Evolutionary conservation across 164 flowering plant genomes (phyloP).

Genomic region (Houttuynia cordata): DNA sequence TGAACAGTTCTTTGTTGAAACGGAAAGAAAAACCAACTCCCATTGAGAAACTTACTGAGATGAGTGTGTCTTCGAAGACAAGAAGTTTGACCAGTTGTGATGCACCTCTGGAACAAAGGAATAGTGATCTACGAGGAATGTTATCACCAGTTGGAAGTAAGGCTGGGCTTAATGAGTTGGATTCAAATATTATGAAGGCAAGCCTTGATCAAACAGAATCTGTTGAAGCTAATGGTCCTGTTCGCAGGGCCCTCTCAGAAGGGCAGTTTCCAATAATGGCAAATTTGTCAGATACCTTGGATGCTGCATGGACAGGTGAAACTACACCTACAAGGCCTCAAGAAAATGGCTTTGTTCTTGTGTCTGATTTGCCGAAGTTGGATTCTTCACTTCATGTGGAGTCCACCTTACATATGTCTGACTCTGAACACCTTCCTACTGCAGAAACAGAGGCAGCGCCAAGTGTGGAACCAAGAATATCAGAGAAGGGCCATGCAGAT

Average conservation of each 20-base stretch:
- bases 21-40: constrained; percentile 24
- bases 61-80: constrained; percentile 9
- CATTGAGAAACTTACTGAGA: constrained; percentile 24
- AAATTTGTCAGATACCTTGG: constrained; percentile 72
- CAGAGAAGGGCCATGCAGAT: constrained; percentile 35
- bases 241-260: constrained; percentile 47
- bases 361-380: constrained; percentile 22
- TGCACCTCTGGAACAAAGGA: constrained; percentile 25
- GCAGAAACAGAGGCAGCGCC: constrained; percentile 25
- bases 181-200: constrained; percentile 12
- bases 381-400: constrained; percentile 21
- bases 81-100: constrained; percentile 17
- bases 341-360: constrained; percentile 20
- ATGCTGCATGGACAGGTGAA: constrained; percentile 96
- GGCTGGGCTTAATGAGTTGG: constrained; percentile 13
- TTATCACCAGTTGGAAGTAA: constrained; percentile 7
- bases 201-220: constrained; percentile 15
- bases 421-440: constrained; percentile 19
- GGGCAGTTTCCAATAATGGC: constrained; percentile 49
- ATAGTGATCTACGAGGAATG: constrained; percentile 5
- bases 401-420: constrained; percentile 18
- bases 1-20: constrained; percentile 15
- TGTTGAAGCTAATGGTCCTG: constrained; percentile 22
- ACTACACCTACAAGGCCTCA: constrained; percentile 26
- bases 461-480: constrained; percentile 18